Base-by-base conservation (phyloP, 2,329 filamentous ascomycete genomes). In the Stenocarpella maydis region DNA sequence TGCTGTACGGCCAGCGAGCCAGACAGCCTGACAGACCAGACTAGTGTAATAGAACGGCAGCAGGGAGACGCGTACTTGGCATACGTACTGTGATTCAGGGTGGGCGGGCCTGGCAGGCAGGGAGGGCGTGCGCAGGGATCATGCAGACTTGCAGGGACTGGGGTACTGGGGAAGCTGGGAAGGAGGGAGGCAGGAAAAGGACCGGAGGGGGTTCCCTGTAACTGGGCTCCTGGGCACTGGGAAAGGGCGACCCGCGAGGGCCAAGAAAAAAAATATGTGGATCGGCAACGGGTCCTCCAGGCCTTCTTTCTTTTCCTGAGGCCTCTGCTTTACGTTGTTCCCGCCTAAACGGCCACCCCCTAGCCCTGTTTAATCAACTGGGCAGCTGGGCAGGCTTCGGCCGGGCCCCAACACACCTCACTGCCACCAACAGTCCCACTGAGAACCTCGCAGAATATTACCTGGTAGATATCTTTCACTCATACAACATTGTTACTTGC, bases 211-310 rank as follows among this genome's bases (percentile, higher is more conserved):
- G 58, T 6, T 19, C 58, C 58, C 58, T 47, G 43, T 19, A 26
- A 12, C 9, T 34, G 55, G 55, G 26, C 17, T 24, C 55, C 55
- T 61, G 55, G 55, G 55, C 34, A 61, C 55, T 61, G 55, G 55
- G 55, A 47, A 61, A 61, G 24, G 41, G 41, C 41, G 58, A 61
- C 58, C 41, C 58, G 41, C 58, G 26, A 28, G 37, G 41, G 58
- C 58, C 43, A 41, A 28, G 49, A 63, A 43, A 63, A 41, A 63
- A 63, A 49, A 63, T 41, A 63, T 63, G 58, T 63, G 58, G 58
- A 63, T 63, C 58, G 58, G 9, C 58, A 63, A 63, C 43, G 58
- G 58, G 58, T 49, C 58, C 41, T 49, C 58, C 28, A 53, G 50
- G 53, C 39, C 37, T 28, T n/a, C 55, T n/a, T n/a, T n/a, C n/a